A percentile compares a stretch with the other conserved stretches of the same genome.
Conservation (phyloP, 768 basidiomycete genomes). For the Suillus spraguei region DNA sequence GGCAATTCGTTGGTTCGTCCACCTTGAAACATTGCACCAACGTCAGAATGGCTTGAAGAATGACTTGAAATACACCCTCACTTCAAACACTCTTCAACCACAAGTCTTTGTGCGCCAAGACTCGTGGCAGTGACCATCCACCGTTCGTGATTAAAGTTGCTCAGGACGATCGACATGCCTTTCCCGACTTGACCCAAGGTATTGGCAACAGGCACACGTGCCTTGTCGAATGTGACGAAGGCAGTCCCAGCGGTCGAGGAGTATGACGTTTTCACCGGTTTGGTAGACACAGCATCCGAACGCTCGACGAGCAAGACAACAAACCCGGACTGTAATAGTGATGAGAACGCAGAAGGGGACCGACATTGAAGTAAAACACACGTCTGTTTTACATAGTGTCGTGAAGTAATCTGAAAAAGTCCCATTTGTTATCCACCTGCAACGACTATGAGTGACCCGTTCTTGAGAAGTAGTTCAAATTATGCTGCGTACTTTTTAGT, state of each 20-base stretch:
- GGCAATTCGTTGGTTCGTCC: constrained; percentile 86
- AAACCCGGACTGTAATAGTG: constrained; percentile 55
- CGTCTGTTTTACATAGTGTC: constrained; percentile 74
- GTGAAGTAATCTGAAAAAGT: constrained; percentile 86
- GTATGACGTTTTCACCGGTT: constrained; percentile 91
- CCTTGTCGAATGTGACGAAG: constrained; percentile 79
- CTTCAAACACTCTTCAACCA: constrained; percentile 92
- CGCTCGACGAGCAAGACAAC: constrained; percentile 78
- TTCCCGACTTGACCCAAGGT: constrained; percentile 86
- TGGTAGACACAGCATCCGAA: constrained; percentile 75
- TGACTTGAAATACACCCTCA: constrained; percentile 30
- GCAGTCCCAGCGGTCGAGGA: constrained; percentile 91
- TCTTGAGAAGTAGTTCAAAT: not conserved
- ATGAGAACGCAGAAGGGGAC: not conserved
- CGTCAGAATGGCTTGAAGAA: constrained; percentile 11
- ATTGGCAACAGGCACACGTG: constrained; percentile 82
- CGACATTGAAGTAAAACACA: constrained; percentile 26
- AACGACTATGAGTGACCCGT: constrained; percentile 1
- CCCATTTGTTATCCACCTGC: constrained; percentile 90
- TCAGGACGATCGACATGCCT: constrained; percentile 82
- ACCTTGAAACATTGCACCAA: constrained; percentile 46
- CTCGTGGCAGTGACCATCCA: constrained; percentile 83
- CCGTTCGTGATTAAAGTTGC: constrained; percentile 88
- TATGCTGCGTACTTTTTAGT: constrained; percentile 78
- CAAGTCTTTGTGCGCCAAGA: constrained; percentile 72